Evolutionary conservation across 164 flowering plant species (phyloP), one percentile per base, ranked within the genome.

Genomic region (Vitis labrusca): DNA sequence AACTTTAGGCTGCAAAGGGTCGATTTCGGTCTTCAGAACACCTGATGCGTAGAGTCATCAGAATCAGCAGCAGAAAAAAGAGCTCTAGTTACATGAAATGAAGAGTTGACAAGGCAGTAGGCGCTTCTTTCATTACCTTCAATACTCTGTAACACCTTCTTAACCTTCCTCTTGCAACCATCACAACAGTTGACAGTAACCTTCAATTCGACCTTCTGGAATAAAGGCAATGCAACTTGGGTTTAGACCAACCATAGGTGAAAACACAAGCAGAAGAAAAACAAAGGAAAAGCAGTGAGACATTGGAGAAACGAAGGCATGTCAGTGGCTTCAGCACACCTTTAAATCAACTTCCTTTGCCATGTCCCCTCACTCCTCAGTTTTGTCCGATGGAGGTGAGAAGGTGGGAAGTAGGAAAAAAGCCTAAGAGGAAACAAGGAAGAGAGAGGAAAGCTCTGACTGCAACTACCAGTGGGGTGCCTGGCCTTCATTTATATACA

Each of bases 111-210:
- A 19, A 47, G 53, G 47, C 44, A 37, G 49, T 53, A 1, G 23
- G 19, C 19, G 7, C 32, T 44, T 5, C 16, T 29, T 19, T 23
- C 16, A 9, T 54, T 79, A 87, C 91, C 91, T 63, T 84, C 86
- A 63, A 87, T 62, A 16, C 78, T 70, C 56, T 63, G 86, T 53
- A 87, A 56, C 49, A 74, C 70, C 76, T 87, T 87, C 82, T 82
- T 87, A 57, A 87, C 89, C 74, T 85, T 85, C 68, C 61, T 79
- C 81, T 81, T 82, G 79, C 91, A 87, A 57, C 89, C 91, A 17
- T 87, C 89, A 51, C 90, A 86, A 75, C 91, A 87, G 72, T 71
- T 73, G 37, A 83, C 79, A 10, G 73, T 75, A 19, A 87, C 91
- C 75, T 80, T 87, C 78, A 87, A 59, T 54, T 87, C 88, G 65